These are phyloP conservation scores for Trichoderma sp. DNA, from an alignment of 2,329 filamentous ascomycete species.

Conservation along the genomic window DNA sequence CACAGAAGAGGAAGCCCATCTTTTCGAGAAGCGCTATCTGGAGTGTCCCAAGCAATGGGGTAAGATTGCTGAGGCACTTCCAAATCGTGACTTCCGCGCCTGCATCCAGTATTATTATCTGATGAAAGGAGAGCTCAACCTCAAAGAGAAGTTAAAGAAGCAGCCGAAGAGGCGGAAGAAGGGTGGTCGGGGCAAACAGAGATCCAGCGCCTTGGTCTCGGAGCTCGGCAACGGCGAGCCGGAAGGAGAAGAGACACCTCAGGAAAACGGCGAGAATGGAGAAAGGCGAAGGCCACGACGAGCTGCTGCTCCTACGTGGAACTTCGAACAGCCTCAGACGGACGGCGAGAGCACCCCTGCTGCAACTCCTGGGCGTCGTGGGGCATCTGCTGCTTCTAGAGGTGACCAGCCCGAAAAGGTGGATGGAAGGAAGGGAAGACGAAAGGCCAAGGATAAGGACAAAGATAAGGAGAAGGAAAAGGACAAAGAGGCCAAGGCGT, in stretches of 20 bases:
- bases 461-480: conserved; percentile 27
- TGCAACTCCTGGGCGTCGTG: conserved; percentile 57
- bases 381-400: conserved; percentile 39
- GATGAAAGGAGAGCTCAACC: conserved; percentile 70
- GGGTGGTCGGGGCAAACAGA: conserved; percentile 55
- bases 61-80: conserved; percentile 66
- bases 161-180: conserved; percentile 60
- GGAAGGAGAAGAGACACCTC: conserved; percentile 51
- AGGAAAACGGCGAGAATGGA: conserved; percentile 58
- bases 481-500: conserved; percentile 32
- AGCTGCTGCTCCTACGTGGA: conserved; percentile 70
- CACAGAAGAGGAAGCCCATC: conserved; percentile 64
- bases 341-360: conserved; percentile 62
- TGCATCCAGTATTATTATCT: conserved; percentile 87
- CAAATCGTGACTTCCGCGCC: conserved; percentile 68
- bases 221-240: conserved; percentile 62
- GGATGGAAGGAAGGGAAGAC: conserved; percentile 38
- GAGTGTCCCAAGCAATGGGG: conserved; percentile 82
- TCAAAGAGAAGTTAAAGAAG: conserved; percentile 72
- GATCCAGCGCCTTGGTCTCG: conserved; percentile 63
- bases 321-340: conserved; percentile 56
- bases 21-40: conserved; percentile 72
- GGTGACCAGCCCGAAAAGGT: conserved; percentile 48
- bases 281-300: conserved; percentile 61
- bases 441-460: conserved; percentile 43